Base-by-base conservation (phyloP, 2,329 filamentous ascomycete species). In the Pseudocercospora fijiensis region DNA sequence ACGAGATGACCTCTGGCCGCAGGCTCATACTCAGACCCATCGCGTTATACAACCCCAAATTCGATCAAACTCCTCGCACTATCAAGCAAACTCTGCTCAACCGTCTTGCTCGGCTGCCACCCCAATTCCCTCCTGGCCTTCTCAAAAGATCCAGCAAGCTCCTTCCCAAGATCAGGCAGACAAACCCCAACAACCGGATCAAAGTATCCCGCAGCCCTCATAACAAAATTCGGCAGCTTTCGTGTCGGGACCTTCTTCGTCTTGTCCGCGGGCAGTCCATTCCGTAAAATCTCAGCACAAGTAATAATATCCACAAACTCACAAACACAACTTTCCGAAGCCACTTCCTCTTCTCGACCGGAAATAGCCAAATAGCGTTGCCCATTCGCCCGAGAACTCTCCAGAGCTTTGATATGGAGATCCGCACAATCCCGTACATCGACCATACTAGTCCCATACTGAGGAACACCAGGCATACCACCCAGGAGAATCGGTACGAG, bases 151-250 rank as follows among this genome's bases (percentile, higher is more conserved):
- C 64, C 66, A n/a, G 66, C 64, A 11, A 68, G 20, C 30, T 68
- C 66, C 26, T 68, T 68, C 10, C 66, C 66, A 10, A 68, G 41
- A 59, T 68, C 66, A 22, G 66, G 66, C 45, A 68, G 30, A 55
- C 66, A 68, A n/a, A 68, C 59, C 10, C 58, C 57, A 9, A 68
- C 66, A 2, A 68, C 66, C 18, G 66, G 66, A 57, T 68, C 66
- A 43, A 68, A 68, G 41, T 65, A 68, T 1, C 64, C 62, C 6
- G 66, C 66, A n/a, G 64, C 61, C n/a, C 66, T 57, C 66, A 68
- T 68, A 2, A 68, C 64, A 55, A 65, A 68, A 22, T 68, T 68
- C 26, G 66, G 61, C 13, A 68, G 16, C 20, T 60, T 66, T 5
- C 64, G 43, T 11, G 64, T 68, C 10, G 64, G 64, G 11, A 68